Evolutionary conservation across 2,329 filamentous ascomycete genomes (phyloP), one percentile per base, ranked within the genome.

Genomic region (Aspergillus japonicus): DNA sequence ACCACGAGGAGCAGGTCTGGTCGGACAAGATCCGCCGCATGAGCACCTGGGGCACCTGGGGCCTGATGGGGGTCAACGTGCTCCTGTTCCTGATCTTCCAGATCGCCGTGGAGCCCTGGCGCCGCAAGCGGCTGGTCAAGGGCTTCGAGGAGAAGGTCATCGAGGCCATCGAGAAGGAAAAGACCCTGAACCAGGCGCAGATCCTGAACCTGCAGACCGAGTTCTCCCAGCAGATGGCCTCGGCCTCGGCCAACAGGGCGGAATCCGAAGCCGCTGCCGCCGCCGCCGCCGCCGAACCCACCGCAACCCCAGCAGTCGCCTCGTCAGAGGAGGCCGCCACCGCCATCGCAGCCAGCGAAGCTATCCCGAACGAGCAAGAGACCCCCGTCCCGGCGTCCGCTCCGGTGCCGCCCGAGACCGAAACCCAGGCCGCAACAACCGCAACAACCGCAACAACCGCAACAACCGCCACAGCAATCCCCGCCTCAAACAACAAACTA

Each of bases 1-100:
- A 99, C 77, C 95, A 99, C 75, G 95, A 99, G 78, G 95, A 99
- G 80, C 95, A 99, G 80, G 96, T 99, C 58, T 99, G 95, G 95
- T 96, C 91, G 72, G 95, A 99, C 75, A 94, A 96, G 68, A 99
- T 99, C 73, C 85, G 95, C 39, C 84, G 95, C 65, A 96, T 96
- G 82, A 95, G 90, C 74, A 99, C 95, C 0, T 99, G 95, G 95
- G 94, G 96, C 39, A 99, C 95, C 0, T 98, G 96, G 87, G 95
- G 94, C 0, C 80, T 99, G 62, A 99, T 99, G 95, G 94, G 94
- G 24, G 86, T 98, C 71, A 99, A 99, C 73, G 90, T 98, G 33
- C 75, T 98, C 62, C 78, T 99, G 50, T 91, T 99, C 72, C 77
- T 99, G 56, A 83, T 93, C 19, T 87, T 96, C 68, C 89, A 97